Conservation (phyloP, 345 rosid genomes). For the Leavenworthia alabamica region DNA sequence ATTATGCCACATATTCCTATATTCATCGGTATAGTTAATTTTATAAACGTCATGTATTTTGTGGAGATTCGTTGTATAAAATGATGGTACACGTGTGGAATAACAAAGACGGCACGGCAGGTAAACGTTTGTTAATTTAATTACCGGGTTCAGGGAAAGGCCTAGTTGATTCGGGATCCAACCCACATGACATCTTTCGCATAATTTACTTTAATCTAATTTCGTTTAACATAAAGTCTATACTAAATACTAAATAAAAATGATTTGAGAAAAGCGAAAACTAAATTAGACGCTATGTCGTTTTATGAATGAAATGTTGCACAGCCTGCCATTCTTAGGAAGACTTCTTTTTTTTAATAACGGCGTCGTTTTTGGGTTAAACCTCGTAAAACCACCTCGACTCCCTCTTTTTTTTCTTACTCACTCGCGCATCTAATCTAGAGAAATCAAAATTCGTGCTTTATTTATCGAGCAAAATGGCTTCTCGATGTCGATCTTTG, state of each 20-base stretch:
- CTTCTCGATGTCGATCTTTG: constrained; percentile 63
- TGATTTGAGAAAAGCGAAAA: background rate
- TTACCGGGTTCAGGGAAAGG: background rate
- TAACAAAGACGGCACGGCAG: constrained; percentile 30
- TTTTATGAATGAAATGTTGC: background rate
- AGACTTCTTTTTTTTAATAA: background rate
- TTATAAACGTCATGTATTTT: constrained; percentile 17
- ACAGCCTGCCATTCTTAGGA: constrained; percentile 1
- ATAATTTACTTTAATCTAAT: background rate
- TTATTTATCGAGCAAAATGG: constrained; percentile 43
- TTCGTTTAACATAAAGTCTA: background rate
- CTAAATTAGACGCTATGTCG: constrained; percentile 2
- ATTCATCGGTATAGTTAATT: background rate
- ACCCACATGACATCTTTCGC: too few species aligned
- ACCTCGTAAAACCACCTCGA: constrained; percentile 24
- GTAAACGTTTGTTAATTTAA: background rate
- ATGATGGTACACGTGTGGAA: constrained; percentile 42
- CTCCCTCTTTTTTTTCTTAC: too few species aligned
- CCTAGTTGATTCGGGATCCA: background rate
- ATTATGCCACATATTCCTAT: background rate
- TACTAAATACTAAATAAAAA: background rate
- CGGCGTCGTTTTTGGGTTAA: constrained; percentile 6
- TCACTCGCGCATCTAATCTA: constrained; percentile 4
- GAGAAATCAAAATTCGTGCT: constrained; percentile 3
- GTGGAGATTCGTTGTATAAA: constrained; percentile 45